Evolutionary conservation across 257 asterid genomes (phyloP).

Genomic region (Fraxinus cuspidata): DNA sequence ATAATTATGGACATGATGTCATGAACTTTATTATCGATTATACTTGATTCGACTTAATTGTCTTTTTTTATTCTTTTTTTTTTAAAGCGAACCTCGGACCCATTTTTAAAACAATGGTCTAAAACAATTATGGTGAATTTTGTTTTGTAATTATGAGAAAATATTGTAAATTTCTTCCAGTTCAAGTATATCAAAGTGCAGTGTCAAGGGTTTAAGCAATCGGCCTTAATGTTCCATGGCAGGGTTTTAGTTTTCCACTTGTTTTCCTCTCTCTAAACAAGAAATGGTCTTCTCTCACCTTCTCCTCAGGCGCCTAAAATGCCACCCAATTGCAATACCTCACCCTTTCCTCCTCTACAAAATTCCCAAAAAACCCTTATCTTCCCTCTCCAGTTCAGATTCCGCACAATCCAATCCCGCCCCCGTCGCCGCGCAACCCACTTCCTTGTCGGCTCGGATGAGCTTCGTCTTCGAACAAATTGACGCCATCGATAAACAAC

Average conservation of each 20-base stretch:
- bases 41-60: too few relatives aligned
- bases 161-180: not conserved
- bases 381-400: conserved; percentile 40
- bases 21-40: too few relatives aligned
- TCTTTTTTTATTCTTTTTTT: too few relatives aligned
- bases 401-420: conserved; percentile 35
- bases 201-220: not conserved
- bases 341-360: conserved; percentile 31
- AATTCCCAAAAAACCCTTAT: conserved; percentile 28
- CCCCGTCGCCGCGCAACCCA: conserved; percentile 41
- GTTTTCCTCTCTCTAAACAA: not conserved
- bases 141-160: not conserved
- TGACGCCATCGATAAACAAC: conserved; percentile 70
- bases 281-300: conserved; percentile 43
- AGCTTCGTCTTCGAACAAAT: conserved; percentile 89
- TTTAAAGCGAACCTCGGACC: too few relatives aligned
- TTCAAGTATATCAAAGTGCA: not conserved
- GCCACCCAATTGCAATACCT: conserved; percentile 19
- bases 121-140: not conserved
- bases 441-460: conserved; percentile 85
- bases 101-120: too few relatives aligned
- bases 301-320: conserved; percentile 45
- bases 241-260: not conserved
- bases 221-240: not conserved
- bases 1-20: too few relatives aligned